A percentile compares a stretch with the other conserved stretches of the same genome.
Conservation (phyloP, 1,284 basidiomycete genomes). For the Trichosporon asahii region DNA sequence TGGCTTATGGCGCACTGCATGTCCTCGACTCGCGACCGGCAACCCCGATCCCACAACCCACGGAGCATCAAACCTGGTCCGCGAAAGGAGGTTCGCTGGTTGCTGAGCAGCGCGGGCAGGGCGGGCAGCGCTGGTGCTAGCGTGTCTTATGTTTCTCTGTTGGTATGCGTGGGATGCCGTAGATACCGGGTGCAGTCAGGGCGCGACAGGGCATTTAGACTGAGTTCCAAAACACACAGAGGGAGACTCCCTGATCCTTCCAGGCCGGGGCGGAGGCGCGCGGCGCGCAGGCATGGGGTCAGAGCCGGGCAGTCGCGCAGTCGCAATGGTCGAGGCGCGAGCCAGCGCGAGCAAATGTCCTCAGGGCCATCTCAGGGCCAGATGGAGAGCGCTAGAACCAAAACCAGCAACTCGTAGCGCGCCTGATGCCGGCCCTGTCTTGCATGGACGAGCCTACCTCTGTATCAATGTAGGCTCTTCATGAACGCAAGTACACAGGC, state of each 20-base stretch:
- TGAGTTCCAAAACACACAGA: slow-evolving; percentile 4
- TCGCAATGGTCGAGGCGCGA: background rate
- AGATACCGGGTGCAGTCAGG: slow-evolving; percentile 3
- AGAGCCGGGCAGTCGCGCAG: background rate
- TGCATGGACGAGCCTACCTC: no score
- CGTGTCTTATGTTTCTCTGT: background rate
- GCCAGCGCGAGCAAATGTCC: background rate
- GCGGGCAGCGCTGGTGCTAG: background rate
- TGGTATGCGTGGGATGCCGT: slow-evolving; percentile 4
- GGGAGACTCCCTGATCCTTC: background rate
- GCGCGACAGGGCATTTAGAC: background rate
- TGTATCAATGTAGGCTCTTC: background rate
- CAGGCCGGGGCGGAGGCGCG: background rate
- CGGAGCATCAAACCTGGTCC: background rate
- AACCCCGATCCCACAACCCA: background rate
- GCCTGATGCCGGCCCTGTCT: background rate
- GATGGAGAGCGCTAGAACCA: background rate
- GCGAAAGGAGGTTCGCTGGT: background rate
- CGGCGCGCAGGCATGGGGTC: background rate
- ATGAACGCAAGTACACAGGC: background rate
- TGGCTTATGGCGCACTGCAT: no score
- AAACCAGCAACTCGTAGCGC: background rate
- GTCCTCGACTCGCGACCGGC: no score
- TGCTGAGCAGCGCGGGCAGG: background rate
- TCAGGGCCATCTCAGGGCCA: background rate